Evolutionary conservation across 495 filamentous ascomycete species (phyloP), one percentile per base, ranked within the genome.

Genomic region (Paragyromitra xinjiangensis): DNA sequence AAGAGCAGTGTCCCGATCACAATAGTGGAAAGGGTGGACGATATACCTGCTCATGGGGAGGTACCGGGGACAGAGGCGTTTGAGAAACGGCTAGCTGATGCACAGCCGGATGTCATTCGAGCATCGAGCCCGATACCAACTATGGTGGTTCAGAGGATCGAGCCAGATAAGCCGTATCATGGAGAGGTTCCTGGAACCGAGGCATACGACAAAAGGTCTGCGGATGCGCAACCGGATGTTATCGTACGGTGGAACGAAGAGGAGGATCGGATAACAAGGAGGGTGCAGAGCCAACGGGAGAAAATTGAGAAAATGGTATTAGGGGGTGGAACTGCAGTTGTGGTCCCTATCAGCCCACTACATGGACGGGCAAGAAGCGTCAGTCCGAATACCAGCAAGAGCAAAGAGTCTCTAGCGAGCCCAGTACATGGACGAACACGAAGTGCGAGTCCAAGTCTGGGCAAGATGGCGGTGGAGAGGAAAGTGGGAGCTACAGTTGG

Each of bases 171-270:
- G 24, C 66, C 75, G 14, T 72, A 66, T 37, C n/a, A 96, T 84
- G 94, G 95, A 22, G 94, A 97, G 78, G 88, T 97, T 24, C 94
- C 94, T 24, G 94, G 95, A 16, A 97, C 95, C 2, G 84, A 87
- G 61, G 94, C 92, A 59, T 92, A 93, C 82, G 85, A 90, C 64
- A 85, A 90, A 83, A 89, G 93, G 67, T 90, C 90, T 78, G 90
- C 89, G 22, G 95, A 98, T 86, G 94, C 95, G 34, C 88, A 90
- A 50, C 95, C 95, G 12, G 95, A 98, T 82, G 81, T 89, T 29
- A 84, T 85, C n/a, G 88, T 88, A 44, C 79, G 84, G 69, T 84
- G 83, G 48, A 83, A 78, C 73, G 81, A 83, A 34, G 75, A 75
- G 62, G 81, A 67, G 34, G 80, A 82, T 56, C 62, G 78, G 29